Percentiles rank a stretch among this genome's conserved stretches.
These are phyloP conservation scores for Entomortierella lignicola DNA, from an alignment of 192 early-diverging fungal genomes.

Conservation along the genomic window DNA sequence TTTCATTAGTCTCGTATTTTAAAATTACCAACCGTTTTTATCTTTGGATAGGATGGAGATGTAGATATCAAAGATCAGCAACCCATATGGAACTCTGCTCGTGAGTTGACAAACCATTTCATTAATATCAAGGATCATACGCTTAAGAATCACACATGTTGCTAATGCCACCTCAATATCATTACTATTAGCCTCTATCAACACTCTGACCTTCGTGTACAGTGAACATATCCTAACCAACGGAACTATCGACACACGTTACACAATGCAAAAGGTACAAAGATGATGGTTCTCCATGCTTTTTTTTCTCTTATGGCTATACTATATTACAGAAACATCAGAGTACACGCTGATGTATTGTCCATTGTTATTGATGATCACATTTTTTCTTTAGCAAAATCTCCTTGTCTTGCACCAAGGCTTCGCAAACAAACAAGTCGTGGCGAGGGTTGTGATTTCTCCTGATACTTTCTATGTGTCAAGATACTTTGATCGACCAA, in stretches of 20 bases:
- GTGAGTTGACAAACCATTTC: no score
- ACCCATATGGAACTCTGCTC: neutral
- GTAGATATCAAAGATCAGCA: neutral
- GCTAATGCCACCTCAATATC: no score
- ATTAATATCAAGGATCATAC: no score
- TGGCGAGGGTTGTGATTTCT: no score
- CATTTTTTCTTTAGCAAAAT: slow-evolving; percentile 25
- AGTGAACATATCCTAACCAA: slow-evolving; percentile 14
- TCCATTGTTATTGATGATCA: no score
- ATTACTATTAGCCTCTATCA: slow-evolving; percentile 52
- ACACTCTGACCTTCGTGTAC: slow-evolving; percentile 39
- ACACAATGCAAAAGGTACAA: slow-evolving; percentile 37
- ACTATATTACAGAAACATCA: no score
- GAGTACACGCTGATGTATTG: no score
- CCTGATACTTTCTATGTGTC: slow-evolving; percentile 41
- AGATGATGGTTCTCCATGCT: no score
- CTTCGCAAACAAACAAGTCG: no score
- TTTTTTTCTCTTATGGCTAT: no score
- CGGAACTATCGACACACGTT: slow-evolving; percentile 1
- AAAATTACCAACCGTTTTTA: neutral
- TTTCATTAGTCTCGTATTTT: neutral
- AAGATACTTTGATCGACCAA: slow-evolving; percentile 28
- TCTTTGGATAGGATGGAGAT: neutral
- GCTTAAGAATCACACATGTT: no score
- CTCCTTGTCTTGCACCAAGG: slow-evolving; percentile 17